Evolutionary conservation across 2,329 filamentous ascomycete species (phyloP).

Genomic region (Aspergillus tanneri): DNA sequence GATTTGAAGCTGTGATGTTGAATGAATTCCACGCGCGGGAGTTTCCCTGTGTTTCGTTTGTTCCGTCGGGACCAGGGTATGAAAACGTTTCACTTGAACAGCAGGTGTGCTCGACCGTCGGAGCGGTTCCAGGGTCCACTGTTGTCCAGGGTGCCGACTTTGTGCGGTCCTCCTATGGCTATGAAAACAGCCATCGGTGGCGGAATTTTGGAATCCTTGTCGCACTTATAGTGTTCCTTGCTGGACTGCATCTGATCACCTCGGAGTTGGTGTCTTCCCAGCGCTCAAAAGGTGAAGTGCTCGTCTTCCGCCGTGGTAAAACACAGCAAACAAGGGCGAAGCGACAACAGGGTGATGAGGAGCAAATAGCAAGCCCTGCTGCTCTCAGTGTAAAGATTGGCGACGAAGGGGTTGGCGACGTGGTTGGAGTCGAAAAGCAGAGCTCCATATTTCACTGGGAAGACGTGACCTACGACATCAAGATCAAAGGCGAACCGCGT

Average conservation of each 20-base stretch:
- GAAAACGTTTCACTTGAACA: constrained; percentile 29
- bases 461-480: constrained; percentile 74
- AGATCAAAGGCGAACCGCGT: constrained; percentile 69
- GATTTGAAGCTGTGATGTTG: constrained; percentile 74
- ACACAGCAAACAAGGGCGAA: constrained; percentile 2
- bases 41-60: constrained; percentile 50
- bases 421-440: constrained; percentile 42
- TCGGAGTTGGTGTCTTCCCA: constrained; percentile 42
- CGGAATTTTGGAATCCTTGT: constrained; percentile 66
- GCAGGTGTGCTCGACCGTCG: constrained; percentile 58
- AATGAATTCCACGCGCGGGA: constrained; percentile 72
- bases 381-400: neutral
- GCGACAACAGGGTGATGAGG: constrained; percentile 9
- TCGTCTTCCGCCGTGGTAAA: constrained; percentile 11
- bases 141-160: constrained; percentile 60
- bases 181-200: constrained; percentile 61
- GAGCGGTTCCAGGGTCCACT: constrained; percentile 53
- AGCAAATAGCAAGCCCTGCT: neutral
- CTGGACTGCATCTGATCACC: constrained; percentile 54
- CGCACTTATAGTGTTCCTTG: constrained; percentile 60
- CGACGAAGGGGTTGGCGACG: neutral
- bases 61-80: constrained; percentile 46
- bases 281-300: constrained; percentile 9
- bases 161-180: constrained; percentile 54
- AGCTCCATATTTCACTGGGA: constrained; percentile 80